These are phyloP conservation scores for Emericellopsis cladophorae DNA, from an alignment of 2,329 filamentous ascomycete genomes.

Conservation along the genomic window DNA sequence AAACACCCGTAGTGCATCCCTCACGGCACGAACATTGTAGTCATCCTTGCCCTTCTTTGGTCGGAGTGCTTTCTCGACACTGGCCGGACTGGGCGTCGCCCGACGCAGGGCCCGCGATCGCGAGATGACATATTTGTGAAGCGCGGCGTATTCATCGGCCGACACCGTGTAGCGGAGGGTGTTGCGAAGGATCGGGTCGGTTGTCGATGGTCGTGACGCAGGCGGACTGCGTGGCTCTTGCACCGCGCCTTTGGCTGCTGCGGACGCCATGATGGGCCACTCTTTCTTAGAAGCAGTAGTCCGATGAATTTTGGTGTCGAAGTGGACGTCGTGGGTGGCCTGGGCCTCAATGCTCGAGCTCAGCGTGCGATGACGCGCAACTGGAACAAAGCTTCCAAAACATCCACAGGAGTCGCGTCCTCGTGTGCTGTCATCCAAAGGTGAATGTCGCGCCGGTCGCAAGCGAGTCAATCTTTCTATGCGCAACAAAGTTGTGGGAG, in stretches of 20 bases:
- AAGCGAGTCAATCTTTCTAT: too few relatives aligned
- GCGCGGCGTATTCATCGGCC: conserved; percentile 70
- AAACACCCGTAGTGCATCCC: conserved; percentile 61
- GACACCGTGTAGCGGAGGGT: conserved; percentile 78
- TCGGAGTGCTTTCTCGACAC: conserved; percentile 30
- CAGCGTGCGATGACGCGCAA: neutral
- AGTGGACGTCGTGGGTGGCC: neutral
- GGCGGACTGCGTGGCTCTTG: neutral
- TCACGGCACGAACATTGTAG: conserved; percentile 57
- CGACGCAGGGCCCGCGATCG: conserved; percentile 47
- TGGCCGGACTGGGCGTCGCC: conserved; percentile 40
- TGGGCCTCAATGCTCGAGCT: neutral
- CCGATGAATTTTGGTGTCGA: neutral
- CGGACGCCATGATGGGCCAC: neutral
- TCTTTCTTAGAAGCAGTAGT: neutral
- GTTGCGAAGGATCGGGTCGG: conserved; percentile 69
- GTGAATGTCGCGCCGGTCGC: too few relatives aligned
- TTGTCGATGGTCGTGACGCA: conserved; percentile 10
- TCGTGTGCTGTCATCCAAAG: too few relatives aligned
- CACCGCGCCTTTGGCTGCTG: neutral
- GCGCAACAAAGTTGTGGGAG: too few relatives aligned
- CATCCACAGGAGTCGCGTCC: neutral
- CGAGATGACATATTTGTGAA: conserved; percentile 75
- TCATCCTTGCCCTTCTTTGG: conserved; percentile 35
- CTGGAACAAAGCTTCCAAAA: neutral